Base-by-base conservation (phyloP, 169 alveolate species). In the Besnoitia besnoiti region DNA sequence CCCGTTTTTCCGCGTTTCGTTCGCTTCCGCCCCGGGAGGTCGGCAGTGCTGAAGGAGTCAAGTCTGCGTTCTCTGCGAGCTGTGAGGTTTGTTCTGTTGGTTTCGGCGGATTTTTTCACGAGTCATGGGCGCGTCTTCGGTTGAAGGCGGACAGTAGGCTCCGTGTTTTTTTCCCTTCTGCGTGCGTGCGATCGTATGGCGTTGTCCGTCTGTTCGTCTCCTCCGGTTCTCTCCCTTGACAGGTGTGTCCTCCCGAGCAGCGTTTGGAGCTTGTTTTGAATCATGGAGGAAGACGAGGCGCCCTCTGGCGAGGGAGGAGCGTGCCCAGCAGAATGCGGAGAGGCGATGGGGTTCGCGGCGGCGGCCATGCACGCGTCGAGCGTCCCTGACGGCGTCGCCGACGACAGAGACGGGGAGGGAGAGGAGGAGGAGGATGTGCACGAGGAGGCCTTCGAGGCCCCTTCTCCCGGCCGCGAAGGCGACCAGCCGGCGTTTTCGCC, bases 391-490 rank as follows among this genome's bases (percentile, higher is more conserved):
- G 44, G 42, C 24, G 80, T 16, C 7, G 80, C 24, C 8, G 80
- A n/a, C 42, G 80, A 67, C 40, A 30, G 40, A 7, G 80, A 67
- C 39, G n/a, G 80, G n/a, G 80, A 67, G 80, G 80, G n/a, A 30
- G 76, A 61, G 44, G 80, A 67, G n/a, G 80, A 67, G 44, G 24
- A n/a, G 30, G 67, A 55, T 19, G 67, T 55, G 67, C 24, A 55
- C 27, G 67, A 5, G 1, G 33, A 55, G 67, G 67, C 67, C 30
- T 3, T 10, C 67, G 67, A 55, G 67, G 67, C 33, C 67, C 67
- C 4, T 21, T 55, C 67, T 5, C 67, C 27, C 33, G 67, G 67
- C 27, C 67, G 24, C 12, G 67, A 55, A n/a, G n/a, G n/a, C n/a
- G n/a, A n/a, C n/a, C n/a, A n/a, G n/a, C n/a, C n/a, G n/a, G n/a